Evolutionary conservation across 1,284 basidiomycete genomes (phyloP).

Genomic region (Moesziomyces parantarcticus): DNA sequence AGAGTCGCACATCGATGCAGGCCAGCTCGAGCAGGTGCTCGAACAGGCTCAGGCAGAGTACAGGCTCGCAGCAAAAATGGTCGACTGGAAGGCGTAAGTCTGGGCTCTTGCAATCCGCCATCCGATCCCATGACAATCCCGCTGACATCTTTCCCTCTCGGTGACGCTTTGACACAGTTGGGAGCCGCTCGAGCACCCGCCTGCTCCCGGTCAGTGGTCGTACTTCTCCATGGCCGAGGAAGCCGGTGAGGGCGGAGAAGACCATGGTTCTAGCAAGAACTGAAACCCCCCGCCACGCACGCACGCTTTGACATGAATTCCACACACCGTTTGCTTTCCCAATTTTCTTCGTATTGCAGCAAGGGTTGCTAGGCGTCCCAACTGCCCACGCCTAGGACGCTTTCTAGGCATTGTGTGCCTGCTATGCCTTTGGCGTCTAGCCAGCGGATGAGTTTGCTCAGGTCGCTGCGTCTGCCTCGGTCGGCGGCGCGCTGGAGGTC

Average conservation of each 20-base stretch:
- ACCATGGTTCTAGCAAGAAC: conserved; percentile 38
- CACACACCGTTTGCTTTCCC: background rate
- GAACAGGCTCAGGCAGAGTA: conserved; percentile 86
- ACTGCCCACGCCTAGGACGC: conserved; percentile 28
- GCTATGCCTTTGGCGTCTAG: conserved; percentile 25
- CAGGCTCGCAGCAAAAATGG: conserved; percentile 81
- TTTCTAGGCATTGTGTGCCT: conserved; percentile 24
- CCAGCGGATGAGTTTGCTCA: conserved; percentile 39
- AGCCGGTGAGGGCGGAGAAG: conserved; percentile 59
- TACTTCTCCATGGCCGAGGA: conserved; percentile 72
- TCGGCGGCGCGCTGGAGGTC: conserved; percentile 30
- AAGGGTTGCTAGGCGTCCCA: conserved; percentile 13
- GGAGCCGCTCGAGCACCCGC: conserved; percentile 85
- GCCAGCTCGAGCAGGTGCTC: conserved; percentile 80
- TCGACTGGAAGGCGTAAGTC: conserved; percentile 95
- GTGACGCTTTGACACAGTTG: conserved; percentile 73
- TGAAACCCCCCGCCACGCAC: background rate
- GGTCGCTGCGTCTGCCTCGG: conserved; percentile 37
- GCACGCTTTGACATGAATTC: background rate
- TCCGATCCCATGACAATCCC: conserved; percentile 15
- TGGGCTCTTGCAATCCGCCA: conserved; percentile 2
- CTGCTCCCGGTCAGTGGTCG: conserved; percentile 85
- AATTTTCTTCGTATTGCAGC: background rate
- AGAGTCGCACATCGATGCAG: conserved; percentile 70
- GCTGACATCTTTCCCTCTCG: conserved; percentile 30